Base-by-base conservation (phyloP, 2,329 filamentous ascomycete species). In the Fusarium sulawesiense region DNA sequence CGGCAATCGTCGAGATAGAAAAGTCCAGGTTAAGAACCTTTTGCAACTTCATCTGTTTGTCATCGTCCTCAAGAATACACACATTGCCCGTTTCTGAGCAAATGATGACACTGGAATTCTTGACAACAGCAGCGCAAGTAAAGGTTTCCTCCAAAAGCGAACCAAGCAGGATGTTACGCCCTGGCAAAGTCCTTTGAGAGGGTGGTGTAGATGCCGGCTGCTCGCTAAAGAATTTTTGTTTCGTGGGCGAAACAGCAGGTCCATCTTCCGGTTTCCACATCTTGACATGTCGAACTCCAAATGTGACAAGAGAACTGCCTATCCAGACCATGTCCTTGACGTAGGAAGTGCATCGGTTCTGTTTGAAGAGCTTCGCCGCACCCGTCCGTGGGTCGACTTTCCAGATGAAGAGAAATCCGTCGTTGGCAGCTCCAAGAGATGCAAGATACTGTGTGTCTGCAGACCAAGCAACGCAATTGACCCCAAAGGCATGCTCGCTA, bases 401-500 rank as follows among this genome's bases (percentile, higher is more conserved):
- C 94, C 95, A 98, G 29, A 98, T 86, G 78, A 95, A 97, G 21
- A 99, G 85, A 77, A 97, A 98, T 2, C 95, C 95, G 80, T 99
- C 96, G 77, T 98, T 98, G 58, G 92, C 88, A 20, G 92, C 89
- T 29, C 96, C 96, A 14, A 99, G 85, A 21, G 94, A 97, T 4
- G 96, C 96, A 34, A 99, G 86, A 79, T 92, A 97, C 70, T 88
- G 91, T 14, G 92, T 93, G 78, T 98, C 93, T 1, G 91, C 86
- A 66, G 94, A 98, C 86, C 97, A 99, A 4, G 94, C 92, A 34
- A 99, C 89, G 37, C 92, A 92, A 62, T 90, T 91, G 32, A 99
- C 93, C 9, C 96, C 96, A 79, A 93, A 97, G 1, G 89, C 91
- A 80, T 99, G 96, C 76, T 99, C 96, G 57, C 89, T 92, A 59